Evolutionary conservation across 2,329 filamentous ascomycete genomes (phyloP).

Genomic region (Exutisphaerella laricina): DNA sequence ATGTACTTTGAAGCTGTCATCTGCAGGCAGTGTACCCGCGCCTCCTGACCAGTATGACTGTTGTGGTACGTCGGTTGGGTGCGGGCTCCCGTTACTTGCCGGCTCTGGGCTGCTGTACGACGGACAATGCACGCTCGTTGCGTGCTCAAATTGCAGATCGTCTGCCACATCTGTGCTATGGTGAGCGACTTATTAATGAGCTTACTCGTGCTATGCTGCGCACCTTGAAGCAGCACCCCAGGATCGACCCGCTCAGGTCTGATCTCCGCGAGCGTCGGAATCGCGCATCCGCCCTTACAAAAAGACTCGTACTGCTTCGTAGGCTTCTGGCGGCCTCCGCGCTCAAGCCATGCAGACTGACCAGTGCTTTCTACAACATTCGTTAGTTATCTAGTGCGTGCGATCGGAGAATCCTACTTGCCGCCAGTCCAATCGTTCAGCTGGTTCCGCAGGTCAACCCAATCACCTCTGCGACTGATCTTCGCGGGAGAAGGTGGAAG

Average conservation of each 20-base stretch:
- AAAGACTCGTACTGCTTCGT: slow-evolving; percentile 16
- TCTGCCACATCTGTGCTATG: too few species aligned
- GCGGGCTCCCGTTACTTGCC: not conserved
- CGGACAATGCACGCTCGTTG: not conserved
- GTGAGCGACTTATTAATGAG: not conserved
- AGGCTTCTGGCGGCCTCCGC: slow-evolving; percentile 13
- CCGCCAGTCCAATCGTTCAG: slow-evolving; percentile 15
- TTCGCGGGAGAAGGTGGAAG: not conserved
- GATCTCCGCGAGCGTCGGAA: slow-evolving; percentile 18
- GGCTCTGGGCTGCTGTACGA: not conserved
- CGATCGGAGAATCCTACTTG: not conserved
- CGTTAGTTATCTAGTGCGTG: not conserved
- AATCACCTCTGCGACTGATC: slow-evolving; percentile 9
- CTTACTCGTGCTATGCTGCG: not conserved
- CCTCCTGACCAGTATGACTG: too few species aligned
- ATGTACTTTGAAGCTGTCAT: too few species aligned
- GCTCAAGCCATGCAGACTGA: slow-evolving; percentile 18
- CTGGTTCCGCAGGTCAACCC: slow-evolving; percentile 15
- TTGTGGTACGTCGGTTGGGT: too few species aligned
- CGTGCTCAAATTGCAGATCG: not conserved
- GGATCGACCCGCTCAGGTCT: slow-evolving; percentile 12
- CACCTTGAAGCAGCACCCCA: slow-evolving; percentile 11
- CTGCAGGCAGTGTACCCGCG: too few species aligned
- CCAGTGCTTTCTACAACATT: slow-evolving; percentile 11
- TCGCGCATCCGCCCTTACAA: slow-evolving; percentile 16